These are phyloP conservation scores for Sporisorium graminicola DNA, from an alignment of 1,284 basidiomycete species.

Conservation along the genomic window DNA sequence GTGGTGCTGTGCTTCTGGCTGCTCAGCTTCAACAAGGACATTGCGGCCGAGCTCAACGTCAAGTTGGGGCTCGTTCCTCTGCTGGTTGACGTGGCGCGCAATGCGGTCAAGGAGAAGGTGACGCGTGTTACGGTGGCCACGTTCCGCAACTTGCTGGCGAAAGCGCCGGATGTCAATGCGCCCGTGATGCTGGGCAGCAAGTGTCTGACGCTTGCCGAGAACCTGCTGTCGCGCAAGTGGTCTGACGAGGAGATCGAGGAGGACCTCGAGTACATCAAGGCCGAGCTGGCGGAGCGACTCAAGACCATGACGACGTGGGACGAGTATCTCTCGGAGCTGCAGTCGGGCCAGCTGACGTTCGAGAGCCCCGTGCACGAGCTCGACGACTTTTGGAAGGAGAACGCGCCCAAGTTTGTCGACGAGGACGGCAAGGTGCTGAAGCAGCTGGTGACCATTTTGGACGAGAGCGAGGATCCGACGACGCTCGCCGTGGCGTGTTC, in stretches of 20 bases:
- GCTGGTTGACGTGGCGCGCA: conserved; percentile 86
- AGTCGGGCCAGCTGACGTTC: conserved; percentile 91
- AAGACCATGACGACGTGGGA: conserved; percentile 94
- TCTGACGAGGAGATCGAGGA: conserved; percentile 89
- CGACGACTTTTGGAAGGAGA: conserved; percentile 98
- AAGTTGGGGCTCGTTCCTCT: conserved; percentile 90
- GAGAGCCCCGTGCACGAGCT: conserved; percentile 90
- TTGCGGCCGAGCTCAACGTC: conserved; percentile 89
- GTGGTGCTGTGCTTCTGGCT: conserved; percentile 93
- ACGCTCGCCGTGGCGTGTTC: conserved; percentile 64
- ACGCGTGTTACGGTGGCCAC: conserved; percentile 94
- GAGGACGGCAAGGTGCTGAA: conserved; percentile 92
- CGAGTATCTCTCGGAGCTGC: conserved; percentile 91
- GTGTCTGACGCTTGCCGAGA: conserved; percentile 86
- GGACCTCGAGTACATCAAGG: conserved; percentile 85
- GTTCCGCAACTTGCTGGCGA: conserved; percentile 83
- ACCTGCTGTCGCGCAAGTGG: conserved; percentile 87
- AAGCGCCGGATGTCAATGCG: conserved; percentile 84
- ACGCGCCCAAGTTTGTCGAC: conserved; percentile 84
- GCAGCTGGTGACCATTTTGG: conserved; percentile 80
- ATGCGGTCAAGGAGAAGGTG: conserved; percentile 96
- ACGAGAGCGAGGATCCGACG: conserved; percentile 43
- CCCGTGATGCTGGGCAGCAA: conserved; percentile 92
- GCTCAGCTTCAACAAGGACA: conserved; percentile 86
- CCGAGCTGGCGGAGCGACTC: conserved; percentile 84